Conservation (phyloP, 176 grass and related monocot species). For the Avena atlantica region DNA sequence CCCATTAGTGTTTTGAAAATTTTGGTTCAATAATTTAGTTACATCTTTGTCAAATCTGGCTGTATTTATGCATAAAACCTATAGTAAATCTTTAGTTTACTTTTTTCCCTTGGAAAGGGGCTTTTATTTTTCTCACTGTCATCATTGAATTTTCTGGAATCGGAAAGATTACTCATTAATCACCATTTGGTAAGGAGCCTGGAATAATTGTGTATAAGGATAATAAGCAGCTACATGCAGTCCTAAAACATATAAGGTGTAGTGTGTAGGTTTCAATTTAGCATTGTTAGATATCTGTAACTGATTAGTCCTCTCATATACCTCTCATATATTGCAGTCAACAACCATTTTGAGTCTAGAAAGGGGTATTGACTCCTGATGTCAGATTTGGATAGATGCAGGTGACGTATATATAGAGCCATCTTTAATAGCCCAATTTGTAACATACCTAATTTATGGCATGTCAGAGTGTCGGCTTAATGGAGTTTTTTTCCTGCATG, state of each 20-base stretch:
- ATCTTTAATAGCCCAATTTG: too few species aligned
- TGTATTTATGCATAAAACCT: not conserved
- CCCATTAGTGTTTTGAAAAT: not conserved
- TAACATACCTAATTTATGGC: too few species aligned
- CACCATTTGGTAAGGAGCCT: not conserved
- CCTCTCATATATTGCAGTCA: too few species aligned
- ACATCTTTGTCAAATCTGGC: not conserved
- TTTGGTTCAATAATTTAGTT: not conserved
- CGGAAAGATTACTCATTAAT: not conserved
- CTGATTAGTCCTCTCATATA: too few species aligned
- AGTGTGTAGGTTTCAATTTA: not conserved
- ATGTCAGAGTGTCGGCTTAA: too few species aligned
- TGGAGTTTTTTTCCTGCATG: too few species aligned
- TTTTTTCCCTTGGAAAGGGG: not conserved
- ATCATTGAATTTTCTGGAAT: not conserved
- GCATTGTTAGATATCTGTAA: not conserved
- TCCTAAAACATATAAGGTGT: not conserved
- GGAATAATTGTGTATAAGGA: not conserved
- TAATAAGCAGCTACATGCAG: not conserved
- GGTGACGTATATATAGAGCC: too few species aligned
- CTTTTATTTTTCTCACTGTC: constrained; percentile 13
- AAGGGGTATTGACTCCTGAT: too few species aligned
- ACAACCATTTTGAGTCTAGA: too few species aligned
- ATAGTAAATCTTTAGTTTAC: not conserved
- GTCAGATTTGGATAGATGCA: too few species aligned